A percentile compares a stretch with the other conserved stretches of the same genome.
Conservation (phyloP, 2,329 filamentous ascomycete species). For the Camptophora hylomeconis region DNA sequence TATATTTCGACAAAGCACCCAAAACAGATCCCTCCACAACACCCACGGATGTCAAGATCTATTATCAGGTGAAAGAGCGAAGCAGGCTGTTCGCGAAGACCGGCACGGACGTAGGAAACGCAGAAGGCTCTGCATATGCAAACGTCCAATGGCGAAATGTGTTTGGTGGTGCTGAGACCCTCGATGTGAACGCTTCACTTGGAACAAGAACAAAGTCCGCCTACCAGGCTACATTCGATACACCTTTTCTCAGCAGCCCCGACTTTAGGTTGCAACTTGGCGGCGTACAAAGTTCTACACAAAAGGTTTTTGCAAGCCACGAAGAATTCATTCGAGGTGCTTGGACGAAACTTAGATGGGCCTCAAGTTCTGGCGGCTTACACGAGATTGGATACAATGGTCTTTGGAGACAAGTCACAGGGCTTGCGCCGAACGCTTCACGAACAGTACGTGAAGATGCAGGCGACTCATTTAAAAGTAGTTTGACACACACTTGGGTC, state of each 20-base stretch:
- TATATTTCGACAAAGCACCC: slow-evolving; percentile 68
- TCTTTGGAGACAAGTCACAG: slow-evolving; percentile 79
- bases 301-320: slow-evolving; percentile 88
- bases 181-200: slow-evolving; percentile 74
- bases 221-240: slow-evolving; percentile 75
- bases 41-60: slow-evolving; percentile 68
- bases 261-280: slow-evolving; percentile 68
- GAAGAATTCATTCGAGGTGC: slow-evolving; percentile 77
- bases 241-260: slow-evolving; percentile 73
- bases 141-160: slow-evolving; percentile 82
- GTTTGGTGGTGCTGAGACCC: slow-evolving; percentile 81
- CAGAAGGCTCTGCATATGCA: slow-evolving; percentile 85
- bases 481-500: slow-evolving; percentile 67
- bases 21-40: slow-evolving; percentile 55
- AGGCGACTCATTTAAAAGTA: slow-evolving; percentile 82
- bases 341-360: slow-evolving; percentile 63
- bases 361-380: slow-evolving; percentile 48
- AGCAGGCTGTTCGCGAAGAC: slow-evolving; percentile 80
- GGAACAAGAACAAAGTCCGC: slow-evolving; percentile 85
- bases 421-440: slow-evolving; percentile 61
- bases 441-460: slow-evolving; percentile 72
- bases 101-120: slow-evolving; percentile 85
- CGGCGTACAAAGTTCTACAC: slow-evolving; percentile 66
- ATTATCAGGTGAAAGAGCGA: slow-evolving; percentile 64
- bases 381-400: slow-evolving; percentile 72